A percentile compares a stretch with the other conserved stretches of the same genome.
These are phyloP conservation scores for Radiomyces spectabilis DNA, from an alignment of 192 early-diverging fungal genomes.

Conservation along the genomic window DNA sequence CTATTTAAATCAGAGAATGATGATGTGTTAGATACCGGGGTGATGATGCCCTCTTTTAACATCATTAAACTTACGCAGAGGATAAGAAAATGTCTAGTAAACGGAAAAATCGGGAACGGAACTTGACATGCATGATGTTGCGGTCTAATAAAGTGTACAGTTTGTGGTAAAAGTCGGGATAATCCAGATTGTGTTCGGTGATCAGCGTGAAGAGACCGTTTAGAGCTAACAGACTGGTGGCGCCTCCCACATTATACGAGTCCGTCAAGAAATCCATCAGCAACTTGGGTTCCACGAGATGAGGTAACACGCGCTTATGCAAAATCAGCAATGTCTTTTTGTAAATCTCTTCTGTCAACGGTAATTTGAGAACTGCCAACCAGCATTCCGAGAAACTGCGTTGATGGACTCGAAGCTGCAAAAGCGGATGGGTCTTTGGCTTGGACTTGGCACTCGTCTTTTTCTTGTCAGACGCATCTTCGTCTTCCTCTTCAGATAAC, in stretches of 20 bases:
- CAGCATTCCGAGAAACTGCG: conserved; percentile 73
- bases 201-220: conserved; percentile 96
- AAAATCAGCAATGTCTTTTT: conserved; percentile 74
- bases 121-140: conserved; percentile 89
- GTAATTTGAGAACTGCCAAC: conserved; percentile 65
- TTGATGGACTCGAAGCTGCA: conserved; percentile 49
- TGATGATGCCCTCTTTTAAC: too few relatives aligned
- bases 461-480: conserved; percentile 1
- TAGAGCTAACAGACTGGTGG: conserved; percentile 83
- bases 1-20: conserved; percentile 22
- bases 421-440: conserved; percentile 19
- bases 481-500: not conserved
- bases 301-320: conserved; percentile 87
- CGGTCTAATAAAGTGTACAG: conserved; percentile 88
- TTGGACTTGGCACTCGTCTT: conserved; percentile 18
- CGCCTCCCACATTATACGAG: conserved; percentile 83
- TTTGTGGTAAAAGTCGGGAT: conserved; percentile 96
- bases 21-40: too few relatives aligned
- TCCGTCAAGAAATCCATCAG: conserved; percentile 94
- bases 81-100: conserved; percentile 83
- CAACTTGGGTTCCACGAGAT: conserved; percentile 65
- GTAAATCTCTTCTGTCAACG: conserved; percentile 66
- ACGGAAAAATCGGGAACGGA: conserved; percentile 91
- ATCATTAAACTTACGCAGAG: conserved; percentile 55
- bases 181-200: conserved; percentile 94